A percentile compares a stretch with the other conserved stretches of the same genome.
Conservation (phyloP, 192 early-diverging fungal species). For the Rhizophagus clarus region DNA sequence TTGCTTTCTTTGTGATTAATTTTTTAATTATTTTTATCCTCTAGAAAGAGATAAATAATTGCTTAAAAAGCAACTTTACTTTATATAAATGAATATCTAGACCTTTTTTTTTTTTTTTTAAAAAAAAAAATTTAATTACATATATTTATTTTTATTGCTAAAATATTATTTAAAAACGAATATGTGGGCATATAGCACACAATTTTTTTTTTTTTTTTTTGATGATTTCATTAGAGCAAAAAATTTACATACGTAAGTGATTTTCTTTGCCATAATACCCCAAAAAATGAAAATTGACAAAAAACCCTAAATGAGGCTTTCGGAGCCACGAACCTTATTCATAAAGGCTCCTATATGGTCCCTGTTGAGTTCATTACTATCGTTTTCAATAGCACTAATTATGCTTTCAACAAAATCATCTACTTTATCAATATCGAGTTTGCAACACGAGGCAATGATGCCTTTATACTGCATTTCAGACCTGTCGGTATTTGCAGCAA, state of each 20-base stretch:
- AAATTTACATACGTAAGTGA: neutral
- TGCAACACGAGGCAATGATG: conserved; percentile 85
- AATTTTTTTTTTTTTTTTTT: too few relatives aligned
- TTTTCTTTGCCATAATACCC: neutral
- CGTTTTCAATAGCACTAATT: conserved; percentile 78
- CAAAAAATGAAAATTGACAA: neutral
- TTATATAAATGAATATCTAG: too few relatives aligned
- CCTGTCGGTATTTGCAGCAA: conserved; percentile 57
- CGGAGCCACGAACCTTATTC: neutral
- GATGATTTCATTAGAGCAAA: neutral
- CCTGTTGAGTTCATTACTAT: conserved; percentile 52
- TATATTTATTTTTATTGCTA: neutral
- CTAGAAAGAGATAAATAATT: too few relatives aligned
- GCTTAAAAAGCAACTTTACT: too few relatives aligned
- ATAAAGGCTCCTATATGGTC: neutral
- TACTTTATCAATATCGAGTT: conserved; percentile 75
- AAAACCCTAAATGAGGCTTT: neutral
- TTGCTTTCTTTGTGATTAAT: too few relatives aligned
- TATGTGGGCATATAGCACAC: neutral
- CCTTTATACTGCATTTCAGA: conserved; percentile 79
- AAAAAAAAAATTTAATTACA: neutral
- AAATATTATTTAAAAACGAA: neutral
- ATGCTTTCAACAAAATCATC: conserved; percentile 76
- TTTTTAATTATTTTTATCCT: too few relatives aligned
- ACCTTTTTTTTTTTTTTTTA: too few relatives aligned